Evolutionary conservation across 2,329 filamentous ascomycete genomes (phyloP), one percentile per base, ranked within the genome.

Genomic region (Albifimbria verrucaria): DNA sequence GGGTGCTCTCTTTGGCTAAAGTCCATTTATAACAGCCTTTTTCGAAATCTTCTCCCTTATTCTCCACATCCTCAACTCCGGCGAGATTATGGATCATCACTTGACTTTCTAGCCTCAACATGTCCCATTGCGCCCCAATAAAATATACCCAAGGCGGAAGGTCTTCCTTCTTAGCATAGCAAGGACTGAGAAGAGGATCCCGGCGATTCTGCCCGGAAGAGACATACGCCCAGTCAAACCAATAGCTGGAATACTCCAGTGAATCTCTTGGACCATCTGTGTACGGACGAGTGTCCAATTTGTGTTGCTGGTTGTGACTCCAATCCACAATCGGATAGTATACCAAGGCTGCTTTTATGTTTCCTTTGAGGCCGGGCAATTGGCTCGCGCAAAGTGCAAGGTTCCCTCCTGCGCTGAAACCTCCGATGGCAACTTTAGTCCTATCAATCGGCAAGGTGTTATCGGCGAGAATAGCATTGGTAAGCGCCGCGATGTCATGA

Each of bases 361-460:
- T 11, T 4, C 45, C 45, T 26, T 49, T 48, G 18, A 80, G 57
- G 15, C 56, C 61, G 0, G 69, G 67, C 10, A 75, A 58, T 57
- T 79, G 76, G 15, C 69, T 60, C 0, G 70, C 71, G 7, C 68
- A 63, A 1, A 81, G 64, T 1, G 72, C 59, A 1, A 82, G 66
- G 59, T 79, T 81, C 2, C 72, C 80, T 23, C 80, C 79, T 0
- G 79, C 78, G 28, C 75, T 78, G 64, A 77, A 81, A 10, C 79
- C 79, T 1, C 66, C 71, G 1, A 82, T 55, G 0, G 72, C 71
- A 4, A 80, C 67, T 21, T 65, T 64, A 2, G 57, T 50, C 7
- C 60, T 57, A 62, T 82, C 76, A 56, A 81, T 70, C 3, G 77
- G 77, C 1, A 83, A 69, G 1, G 65, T 59, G 1, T 59, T 24